A percentile compares a stretch with the other conserved stretches of the same genome.
These are phyloP conservation scores for Rhodamnia rubescens DNA, from an alignment of 345 rosid genomes.

Conservation along the genomic window DNA sequence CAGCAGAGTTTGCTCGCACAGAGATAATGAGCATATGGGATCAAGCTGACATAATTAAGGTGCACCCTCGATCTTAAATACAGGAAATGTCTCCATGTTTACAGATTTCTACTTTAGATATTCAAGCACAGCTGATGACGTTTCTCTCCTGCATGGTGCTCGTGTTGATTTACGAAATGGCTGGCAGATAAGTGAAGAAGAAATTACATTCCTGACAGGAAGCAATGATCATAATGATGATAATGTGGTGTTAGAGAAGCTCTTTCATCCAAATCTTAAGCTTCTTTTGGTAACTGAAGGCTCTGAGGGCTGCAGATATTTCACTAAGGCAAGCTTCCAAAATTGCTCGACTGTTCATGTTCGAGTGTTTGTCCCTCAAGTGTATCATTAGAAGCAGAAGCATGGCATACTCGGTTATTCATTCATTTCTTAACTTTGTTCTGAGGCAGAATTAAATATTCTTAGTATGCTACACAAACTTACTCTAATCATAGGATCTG, in stretches of 20 bases:
- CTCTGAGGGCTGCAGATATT: slow-evolving; percentile 43
- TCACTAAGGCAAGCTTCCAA: slow-evolving; percentile 21
- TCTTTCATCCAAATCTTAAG: slow-evolving; percentile 39
- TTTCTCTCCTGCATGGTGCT: background rate
- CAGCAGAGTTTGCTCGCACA: slow-evolving; percentile 39
- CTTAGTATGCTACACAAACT: background rate
- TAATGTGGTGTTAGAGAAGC: slow-evolving; percentile 34
- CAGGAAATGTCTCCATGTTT: background rate
- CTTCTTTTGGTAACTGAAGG: slow-evolving; percentile 58
- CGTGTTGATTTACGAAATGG: background rate
- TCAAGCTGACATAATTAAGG: slow-evolving; percentile 54
- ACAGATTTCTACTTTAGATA: background rate
- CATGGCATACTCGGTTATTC: background rate
- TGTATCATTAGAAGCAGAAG: background rate
- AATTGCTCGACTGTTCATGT: background rate
- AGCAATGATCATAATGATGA: slow-evolving; percentile 21
- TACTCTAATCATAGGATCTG: background rate
- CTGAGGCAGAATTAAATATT: background rate
- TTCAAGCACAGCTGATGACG: background rate
- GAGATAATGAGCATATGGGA: slow-evolving; percentile 62
- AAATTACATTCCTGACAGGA: slow-evolving; percentile 26
- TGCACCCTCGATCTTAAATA: slow-evolving; percentile 3
- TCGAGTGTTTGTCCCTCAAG: background rate
- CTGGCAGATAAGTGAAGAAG: slow-evolving; percentile 33
- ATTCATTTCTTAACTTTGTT: background rate